A percentile compares a stretch with the other conserved stretches of the same genome.
Conservation (phyloP, 257 asterid genomes). For the Dorcoceras hygrometricum region DNA sequence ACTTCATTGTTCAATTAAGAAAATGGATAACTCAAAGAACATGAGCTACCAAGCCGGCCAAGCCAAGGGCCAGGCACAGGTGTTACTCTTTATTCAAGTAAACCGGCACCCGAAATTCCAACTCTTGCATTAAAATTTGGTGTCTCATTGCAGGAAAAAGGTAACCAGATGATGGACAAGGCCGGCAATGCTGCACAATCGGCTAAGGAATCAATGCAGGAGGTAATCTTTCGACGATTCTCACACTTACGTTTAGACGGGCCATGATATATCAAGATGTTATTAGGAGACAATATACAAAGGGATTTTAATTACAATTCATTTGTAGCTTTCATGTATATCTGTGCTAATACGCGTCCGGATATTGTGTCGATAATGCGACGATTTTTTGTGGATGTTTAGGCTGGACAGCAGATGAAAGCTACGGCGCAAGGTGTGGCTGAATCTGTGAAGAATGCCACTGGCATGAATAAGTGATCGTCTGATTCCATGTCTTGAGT, state of each 20-base stretch:
- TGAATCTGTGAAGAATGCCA: conserved; percentile 44
- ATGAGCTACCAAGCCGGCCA: conserved; percentile 61
- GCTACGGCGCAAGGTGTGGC: conserved; percentile 46
- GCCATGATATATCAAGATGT: too few species aligned
- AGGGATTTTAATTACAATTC: too few species aligned
- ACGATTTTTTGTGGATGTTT: background rate
- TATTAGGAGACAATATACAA: too few species aligned
- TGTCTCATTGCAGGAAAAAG: conserved; percentile 42
- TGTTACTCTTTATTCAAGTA: background rate
- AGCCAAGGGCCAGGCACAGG: conserved; percentile 59
- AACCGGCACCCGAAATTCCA: background rate
- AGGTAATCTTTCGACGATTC: conserved; percentile 26
- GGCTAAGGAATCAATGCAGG: conserved; percentile 48
- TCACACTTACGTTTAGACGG: too few species aligned
- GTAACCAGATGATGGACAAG: conserved; percentile 51
- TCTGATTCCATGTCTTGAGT: background rate
- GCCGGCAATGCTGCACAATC: conserved; percentile 55
- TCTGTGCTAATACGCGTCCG: too few species aligned
- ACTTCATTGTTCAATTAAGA: background rate
- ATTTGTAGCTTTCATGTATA: too few species aligned
- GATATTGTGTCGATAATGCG: background rate
- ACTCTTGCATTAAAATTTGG: background rate
- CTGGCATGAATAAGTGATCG: conserved; percentile 43
- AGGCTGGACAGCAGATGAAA: conserved; percentile 43
- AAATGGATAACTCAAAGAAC: conserved; percentile 45